Percentiles rank a stretch among this genome's conserved stretches.
These are phyloP conservation scores for Hyaloscypha bicolor DNA, from an alignment of 495 filamentous ascomycete species.

Conservation along the genomic window DNA sequence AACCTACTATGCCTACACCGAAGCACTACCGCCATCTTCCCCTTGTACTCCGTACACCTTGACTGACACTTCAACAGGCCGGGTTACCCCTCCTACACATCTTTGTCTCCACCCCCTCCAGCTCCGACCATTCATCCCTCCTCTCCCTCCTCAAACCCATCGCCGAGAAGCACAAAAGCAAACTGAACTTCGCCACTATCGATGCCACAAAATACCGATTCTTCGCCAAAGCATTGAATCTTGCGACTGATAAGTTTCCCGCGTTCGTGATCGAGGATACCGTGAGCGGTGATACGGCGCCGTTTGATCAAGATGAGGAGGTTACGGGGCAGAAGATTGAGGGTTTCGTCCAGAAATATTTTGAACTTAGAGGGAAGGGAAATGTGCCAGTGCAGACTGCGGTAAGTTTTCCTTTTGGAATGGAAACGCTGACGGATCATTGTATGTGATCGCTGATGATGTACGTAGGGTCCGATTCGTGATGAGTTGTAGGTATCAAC, in stretches of 20 bases:
- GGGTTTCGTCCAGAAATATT: neutral
- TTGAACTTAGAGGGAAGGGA: neutral
- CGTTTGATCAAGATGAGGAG: conserved; percentile 16
- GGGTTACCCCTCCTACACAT: conserved; percentile 10
- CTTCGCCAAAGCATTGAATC: conserved; percentile 14
- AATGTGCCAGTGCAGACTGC: no score
- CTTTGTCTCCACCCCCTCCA: conserved; percentile 9
- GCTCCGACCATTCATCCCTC: neutral
- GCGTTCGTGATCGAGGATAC: conserved; percentile 23
- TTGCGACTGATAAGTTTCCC: conserved; percentile 13
- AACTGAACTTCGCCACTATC: conserved; percentile 27
- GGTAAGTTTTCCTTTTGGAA: no score
- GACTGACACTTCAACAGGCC: neutral
- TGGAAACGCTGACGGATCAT: no score
- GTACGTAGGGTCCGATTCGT: no score
- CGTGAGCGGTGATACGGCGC: conserved; percentile 8
- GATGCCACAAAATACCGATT: conserved; percentile 14
- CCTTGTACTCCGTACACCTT: neutral
- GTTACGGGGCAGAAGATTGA: conserved; percentile 8
- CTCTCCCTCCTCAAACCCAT: conserved; percentile 48
- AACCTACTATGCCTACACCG: conserved; percentile 2
- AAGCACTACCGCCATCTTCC: neutral
- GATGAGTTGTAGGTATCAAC: no score
- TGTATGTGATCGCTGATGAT: no score
- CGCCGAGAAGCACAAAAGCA: conserved; percentile 49